A percentile compares a stretch with the other conserved stretches of the same genome.
phyloP scores from a whole-genome alignment of 352 stramenopile species.

The Phytophthora ramorum region DNA sequence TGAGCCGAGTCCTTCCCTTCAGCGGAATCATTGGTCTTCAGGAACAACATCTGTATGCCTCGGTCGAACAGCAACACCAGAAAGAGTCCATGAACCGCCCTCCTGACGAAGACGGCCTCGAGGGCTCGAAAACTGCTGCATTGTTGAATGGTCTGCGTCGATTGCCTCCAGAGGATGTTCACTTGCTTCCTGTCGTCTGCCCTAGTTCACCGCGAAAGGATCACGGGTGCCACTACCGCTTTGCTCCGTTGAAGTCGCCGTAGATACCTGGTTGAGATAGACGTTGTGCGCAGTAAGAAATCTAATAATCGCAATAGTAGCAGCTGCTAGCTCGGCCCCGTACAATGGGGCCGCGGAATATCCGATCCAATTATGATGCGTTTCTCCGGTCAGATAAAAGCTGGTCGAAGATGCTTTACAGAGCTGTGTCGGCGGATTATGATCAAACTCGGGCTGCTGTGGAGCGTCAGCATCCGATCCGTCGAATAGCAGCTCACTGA shows the following conservation, averaged over 20 bases:
- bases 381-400: no score
- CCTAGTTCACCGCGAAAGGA: constrained; percentile 14
- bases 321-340: no score
- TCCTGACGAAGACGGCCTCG: constrained; percentile 6
- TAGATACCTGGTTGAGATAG: neutral
- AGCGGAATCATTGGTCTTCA: constrained; percentile 48
- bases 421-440: no score
- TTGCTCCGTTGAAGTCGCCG: constrained; percentile 23
- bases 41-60: constrained; percentile 58
- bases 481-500: no score
- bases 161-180: constrained; percentile 54
- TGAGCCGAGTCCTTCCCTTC: constrained; percentile 54
- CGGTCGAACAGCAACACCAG: constrained; percentile 40
- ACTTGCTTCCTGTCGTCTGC: constrained; percentile 37
- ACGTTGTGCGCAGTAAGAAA: no score
- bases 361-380: no score
- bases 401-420: no score
- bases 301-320: no score
- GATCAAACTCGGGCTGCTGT: no score
- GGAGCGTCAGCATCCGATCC: no score
- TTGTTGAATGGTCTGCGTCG: constrained; percentile 53
- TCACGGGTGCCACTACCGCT: constrained; percentile 30
- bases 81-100: constrained; percentile 12
- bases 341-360: no score
- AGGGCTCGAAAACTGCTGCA: constrained; percentile 41